phyloP scores from a whole-genome alignment of 257 asterid species.

The Forsythia suspensa region DNA sequence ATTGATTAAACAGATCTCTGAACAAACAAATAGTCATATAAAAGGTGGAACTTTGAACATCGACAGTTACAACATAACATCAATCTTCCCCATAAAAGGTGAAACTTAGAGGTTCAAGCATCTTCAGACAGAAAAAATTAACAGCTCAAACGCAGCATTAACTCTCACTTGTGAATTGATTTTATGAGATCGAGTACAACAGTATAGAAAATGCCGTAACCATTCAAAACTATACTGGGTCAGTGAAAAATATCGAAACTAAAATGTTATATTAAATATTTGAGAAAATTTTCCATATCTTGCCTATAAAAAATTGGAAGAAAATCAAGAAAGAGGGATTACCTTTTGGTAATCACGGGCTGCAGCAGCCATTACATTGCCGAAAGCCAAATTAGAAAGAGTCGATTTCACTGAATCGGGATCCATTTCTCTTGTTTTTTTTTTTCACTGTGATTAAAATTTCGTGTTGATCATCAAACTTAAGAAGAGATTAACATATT shows the following conservation, averaged over 20 bases:
- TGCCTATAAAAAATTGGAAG: neutral
- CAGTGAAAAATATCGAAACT: neutral
- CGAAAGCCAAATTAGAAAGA: slow-evolving; percentile 77
- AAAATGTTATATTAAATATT: neutral
- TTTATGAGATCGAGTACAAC: neutral
- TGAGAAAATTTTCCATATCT: neutral
- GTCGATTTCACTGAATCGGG: slow-evolving; percentile 89
- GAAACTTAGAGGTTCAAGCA: neutral
- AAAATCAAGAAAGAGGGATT: neutral
- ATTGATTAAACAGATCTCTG: neutral
- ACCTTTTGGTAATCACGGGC: slow-evolving; percentile 99
- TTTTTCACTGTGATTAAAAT: slow-evolving; percentile 1
- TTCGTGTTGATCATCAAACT: neutral
- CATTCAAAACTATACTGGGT: neutral
- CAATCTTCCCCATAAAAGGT: neutral
- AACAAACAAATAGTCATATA: neutral
- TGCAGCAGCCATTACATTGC: slow-evolving; percentile 99
- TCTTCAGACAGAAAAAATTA: neutral
- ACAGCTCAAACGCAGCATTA: neutral
- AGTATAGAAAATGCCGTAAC: neutral
- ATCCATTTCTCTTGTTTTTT: slow-evolving; percentile 43
- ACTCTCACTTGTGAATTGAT: neutral
- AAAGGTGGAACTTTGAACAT: neutral
- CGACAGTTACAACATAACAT: neutral
- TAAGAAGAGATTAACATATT: neutral